Conservation (phyloP, 345 rosid species). For the Erucastrum elatum region DNA sequence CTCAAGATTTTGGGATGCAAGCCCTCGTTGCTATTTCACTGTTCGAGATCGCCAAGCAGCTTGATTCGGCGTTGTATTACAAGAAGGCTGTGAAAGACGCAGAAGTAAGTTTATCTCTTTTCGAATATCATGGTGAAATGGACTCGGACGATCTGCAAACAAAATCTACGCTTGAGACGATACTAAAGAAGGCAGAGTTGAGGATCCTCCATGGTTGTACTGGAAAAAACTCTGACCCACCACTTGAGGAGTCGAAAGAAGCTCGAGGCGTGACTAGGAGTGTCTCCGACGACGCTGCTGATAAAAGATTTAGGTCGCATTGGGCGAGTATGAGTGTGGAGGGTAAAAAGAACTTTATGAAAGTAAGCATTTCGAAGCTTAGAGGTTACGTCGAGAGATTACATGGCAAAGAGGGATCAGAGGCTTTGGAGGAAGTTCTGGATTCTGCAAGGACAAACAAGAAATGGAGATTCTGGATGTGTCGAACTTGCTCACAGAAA, state of each 20-base stretch:
- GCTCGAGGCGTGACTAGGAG: neutral
- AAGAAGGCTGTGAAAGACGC: neutral
- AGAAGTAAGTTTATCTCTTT: neutral
- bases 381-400: neutral
- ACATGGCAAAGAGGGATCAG: neutral
- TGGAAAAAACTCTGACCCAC: neutral
- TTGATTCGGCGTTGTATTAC: neutral
- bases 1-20: neutral
- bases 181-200: neutral
- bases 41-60: neutral
- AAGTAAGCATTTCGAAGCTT: slow-evolving; percentile 21
- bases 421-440: slow-evolving; percentile 11
- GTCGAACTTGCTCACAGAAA: slow-evolving; percentile 15
- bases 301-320: neutral
- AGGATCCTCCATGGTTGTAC: neutral
- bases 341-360: slow-evolving; percentile 20
- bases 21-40: neutral
- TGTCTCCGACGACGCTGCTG: neutral
- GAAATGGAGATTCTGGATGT: slow-evolving; percentile 33
- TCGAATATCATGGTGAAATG: neutral
- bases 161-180: neutral
- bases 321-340: slow-evolving; percentile 23
- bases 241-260: neutral
- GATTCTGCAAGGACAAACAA: slow-evolving; percentile 8
- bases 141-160: neutral